Percentiles rank a stretch among this genome's conserved stretches.
Evolutionary conservation across 768 basidiomycete genomes (phyloP).

Genomic region (Hygrophorus pudorinus): DNA sequence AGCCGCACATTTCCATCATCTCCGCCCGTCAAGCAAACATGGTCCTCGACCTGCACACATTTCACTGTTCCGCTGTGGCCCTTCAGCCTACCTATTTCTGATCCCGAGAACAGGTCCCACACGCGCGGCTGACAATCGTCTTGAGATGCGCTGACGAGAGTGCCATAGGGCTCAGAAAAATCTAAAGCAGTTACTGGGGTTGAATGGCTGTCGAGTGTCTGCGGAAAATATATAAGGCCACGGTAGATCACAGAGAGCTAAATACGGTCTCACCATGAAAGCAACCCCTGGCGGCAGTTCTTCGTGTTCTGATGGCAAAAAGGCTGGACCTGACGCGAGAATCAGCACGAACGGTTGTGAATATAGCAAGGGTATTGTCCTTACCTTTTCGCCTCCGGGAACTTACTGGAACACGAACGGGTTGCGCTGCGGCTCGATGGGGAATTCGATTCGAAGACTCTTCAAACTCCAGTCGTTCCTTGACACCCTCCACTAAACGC

Average conservation of each 20-base stretch:
- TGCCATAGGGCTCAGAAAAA: conserved; percentile 95
- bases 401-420: conserved; percentile 41
- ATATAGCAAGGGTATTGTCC: background rate
- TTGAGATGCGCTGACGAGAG: conserved; percentile 77
- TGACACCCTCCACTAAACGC: conserved; percentile 76
- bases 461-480: conserved; percentile 74
- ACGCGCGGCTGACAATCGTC: conserved; percentile 83
- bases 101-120: conserved; percentile 90
- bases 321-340: conserved; percentile 63
- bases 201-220: conserved; percentile 78
- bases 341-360: background rate
- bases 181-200: conserved; percentile 84
- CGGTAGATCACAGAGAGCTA: conserved; percentile 6
- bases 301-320: conserved; percentile 95
- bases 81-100: conserved; percentile 73
- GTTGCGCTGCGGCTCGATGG: conserved; percentile 23
- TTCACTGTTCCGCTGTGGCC: conserved; percentile 82
- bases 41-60: conserved; percentile 87
- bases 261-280: conserved; percentile 66
- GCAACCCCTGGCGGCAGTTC: conserved; percentile 90
- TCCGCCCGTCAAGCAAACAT: conserved; percentile 83
- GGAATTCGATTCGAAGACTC: conserved; percentile 26
- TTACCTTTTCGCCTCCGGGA: conserved; percentile 64
- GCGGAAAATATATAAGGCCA: conserved; percentile 4
- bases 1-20: conserved; percentile 77